Percentiles rank a stretch among this genome's conserved stretches.
Conservation (phyloP, 257 asterid genomes). For the Fraxinus americana region DNA sequence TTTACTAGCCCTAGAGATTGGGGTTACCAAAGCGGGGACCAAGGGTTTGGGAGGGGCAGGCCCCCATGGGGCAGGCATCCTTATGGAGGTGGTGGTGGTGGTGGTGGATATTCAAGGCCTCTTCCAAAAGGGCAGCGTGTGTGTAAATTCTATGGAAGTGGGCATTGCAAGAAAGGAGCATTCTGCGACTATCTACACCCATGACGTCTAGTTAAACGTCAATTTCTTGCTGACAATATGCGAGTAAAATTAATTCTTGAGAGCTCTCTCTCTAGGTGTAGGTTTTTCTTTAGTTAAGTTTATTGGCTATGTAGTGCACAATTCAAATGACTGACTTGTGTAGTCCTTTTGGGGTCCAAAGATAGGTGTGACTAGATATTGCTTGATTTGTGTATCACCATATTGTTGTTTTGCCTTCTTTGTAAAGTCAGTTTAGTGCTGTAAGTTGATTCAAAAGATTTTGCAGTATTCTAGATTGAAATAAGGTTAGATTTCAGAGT, state of each 20-base stretch:
- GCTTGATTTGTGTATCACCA: neutral
- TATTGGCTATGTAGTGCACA: slow-evolving; percentile 19
- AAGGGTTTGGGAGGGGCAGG: slow-evolving; percentile 66
- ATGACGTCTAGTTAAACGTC: slow-evolving; percentile 31
- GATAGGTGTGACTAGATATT: neutral
- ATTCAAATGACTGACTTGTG: neutral
- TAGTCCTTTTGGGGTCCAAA: neutral
- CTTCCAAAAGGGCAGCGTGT: slow-evolving; percentile 76
- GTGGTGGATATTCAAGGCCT: slow-evolving; percentile 68
- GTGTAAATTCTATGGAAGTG: slow-evolving; percentile 86
- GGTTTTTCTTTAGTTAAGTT: slow-evolving; percentile 1
- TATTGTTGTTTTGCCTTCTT: neutral
- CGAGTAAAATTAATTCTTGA: slow-evolving; percentile 33
- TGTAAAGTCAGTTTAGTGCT: neutral
- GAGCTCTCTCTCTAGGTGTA: slow-evolving; percentile 19
- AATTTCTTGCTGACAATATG: slow-evolving; percentile 24
- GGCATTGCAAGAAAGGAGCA: slow-evolving; percentile 92
- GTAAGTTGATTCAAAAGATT: neutral
- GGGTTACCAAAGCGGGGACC: slow-evolving; percentile 59
- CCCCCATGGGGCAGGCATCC: slow-evolving; percentile 69
- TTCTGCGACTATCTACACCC: slow-evolving; percentile 88
- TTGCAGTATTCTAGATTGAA: too few species aligned
- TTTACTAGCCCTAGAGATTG: slow-evolving; percentile 68
- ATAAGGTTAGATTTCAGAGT: too few species aligned
- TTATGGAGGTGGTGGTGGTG: slow-evolving; percentile 28